Evolutionary conservation across 768 basidiomycete genomes (phyloP).

Genomic region (Hebeloma cylindrosporum): DNA sequence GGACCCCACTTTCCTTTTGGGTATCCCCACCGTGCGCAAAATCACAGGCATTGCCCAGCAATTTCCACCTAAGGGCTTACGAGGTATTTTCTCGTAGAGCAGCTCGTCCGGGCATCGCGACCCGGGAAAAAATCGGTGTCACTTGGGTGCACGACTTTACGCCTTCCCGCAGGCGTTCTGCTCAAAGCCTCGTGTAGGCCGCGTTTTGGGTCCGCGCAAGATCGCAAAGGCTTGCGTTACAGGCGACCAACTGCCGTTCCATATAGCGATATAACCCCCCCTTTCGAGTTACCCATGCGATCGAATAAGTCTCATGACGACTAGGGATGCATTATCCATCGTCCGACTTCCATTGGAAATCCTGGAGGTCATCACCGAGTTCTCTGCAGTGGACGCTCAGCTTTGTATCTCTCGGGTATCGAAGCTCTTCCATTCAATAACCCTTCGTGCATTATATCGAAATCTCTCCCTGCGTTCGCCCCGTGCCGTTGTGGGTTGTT

Average conservation of each 20-base stretch:
- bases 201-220: constrained; percentile 12
- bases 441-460: constrained; percentile 33
- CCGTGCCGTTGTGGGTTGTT: constrained; percentile 31
- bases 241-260: no score
- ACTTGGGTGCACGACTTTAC: no score
- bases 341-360: constrained; percentile 36
- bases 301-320: constrained; percentile 19
- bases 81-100: no score
- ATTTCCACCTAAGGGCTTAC: no score
- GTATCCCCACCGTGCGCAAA: background rate
- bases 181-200: constrained; percentile 18
- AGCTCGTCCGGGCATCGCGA: no score
- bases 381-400: constrained; percentile 26
- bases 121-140: no score
- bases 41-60: background rate
- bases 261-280: constrained; percentile 10
- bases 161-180: constrained; percentile 8
- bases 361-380: constrained; percentile 33
- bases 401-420: constrained; percentile 35
- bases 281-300: constrained; percentile 15
- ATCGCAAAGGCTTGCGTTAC: background rate
- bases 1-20: constrained; percentile 4
- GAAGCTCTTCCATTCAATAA: constrained; percentile 31
- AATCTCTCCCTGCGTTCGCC: constrained; percentile 32
- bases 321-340: constrained; percentile 18